Evolutionary conservation across 2,329 filamentous ascomycete genomes (phyloP), one percentile per base, ranked within the genome.

Genomic region (Bipolaris cookei): DNA sequence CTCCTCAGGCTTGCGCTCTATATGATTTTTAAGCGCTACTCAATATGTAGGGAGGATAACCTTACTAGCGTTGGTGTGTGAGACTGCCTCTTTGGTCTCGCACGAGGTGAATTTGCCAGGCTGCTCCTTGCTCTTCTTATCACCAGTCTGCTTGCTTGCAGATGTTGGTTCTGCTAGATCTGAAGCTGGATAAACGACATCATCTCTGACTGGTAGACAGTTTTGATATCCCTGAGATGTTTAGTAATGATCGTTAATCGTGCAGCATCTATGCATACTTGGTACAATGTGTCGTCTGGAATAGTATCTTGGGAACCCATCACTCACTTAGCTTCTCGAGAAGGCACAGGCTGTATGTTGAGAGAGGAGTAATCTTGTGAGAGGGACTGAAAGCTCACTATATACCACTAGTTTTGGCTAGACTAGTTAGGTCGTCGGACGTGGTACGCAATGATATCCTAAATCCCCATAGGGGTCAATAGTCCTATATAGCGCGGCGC

Each of bases 381-480:
- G 46, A 30, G 28, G 46, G 6, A 45, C 18, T 45, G 11, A 39
- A 34, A 37, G 46, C 41, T 51, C 13, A 11, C 37, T 51, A 55
- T 55, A 55, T 55, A 55, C 16, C 7, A 28, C 4, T 55, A 11
- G 42, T 55, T 23, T 44, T 50, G 6, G 42, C 16, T 55, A 41
- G 23, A 11, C 39, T 50, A 11, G 32, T 37, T 51, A 8, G 21
- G 41, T 39, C 10, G 10, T 44, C 30, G 23, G 3, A 50, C 3
- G 8, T 20, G 4, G 21, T 39, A 38, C 20, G 21, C 20, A 48
- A 28, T 48, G 32, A 18, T n/a, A 48, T 38, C 1, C 7, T 4
- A 48, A 48, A 4, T 48, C 6, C 14, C 20, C 20, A 38, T 3
- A 25, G 34, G 34, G 45, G 5, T 38, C 6, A n/a, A 38, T 48